Conservation (phyloP, 148 eudicot species). For the Fagopyrum esculentum region DNA sequence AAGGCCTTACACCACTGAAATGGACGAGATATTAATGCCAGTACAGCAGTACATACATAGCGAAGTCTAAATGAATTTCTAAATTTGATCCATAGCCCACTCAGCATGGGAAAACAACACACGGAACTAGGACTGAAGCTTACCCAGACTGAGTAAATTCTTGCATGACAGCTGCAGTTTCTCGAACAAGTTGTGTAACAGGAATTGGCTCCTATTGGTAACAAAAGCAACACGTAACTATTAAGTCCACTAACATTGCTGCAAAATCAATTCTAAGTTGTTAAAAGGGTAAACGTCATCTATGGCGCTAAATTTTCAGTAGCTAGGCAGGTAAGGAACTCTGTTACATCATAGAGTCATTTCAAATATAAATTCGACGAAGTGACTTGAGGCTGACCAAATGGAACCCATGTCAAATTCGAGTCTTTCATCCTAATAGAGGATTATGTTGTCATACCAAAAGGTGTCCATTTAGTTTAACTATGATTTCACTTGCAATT, state of each 20-base stretch:
- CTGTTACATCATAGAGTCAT: too few relatives aligned
- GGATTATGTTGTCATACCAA: background rate
- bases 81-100: background rate
- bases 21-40: background rate
- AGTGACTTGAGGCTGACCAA: too few relatives aligned
- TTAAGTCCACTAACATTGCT: background rate
- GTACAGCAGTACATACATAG: background rate
- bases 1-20: constrained; percentile 91
- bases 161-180: background rate
- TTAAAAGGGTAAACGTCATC: background rate
- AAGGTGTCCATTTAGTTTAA: background rate
- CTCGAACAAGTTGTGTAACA: background rate
- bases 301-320: background rate
- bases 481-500: background rate
- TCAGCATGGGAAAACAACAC: background rate
- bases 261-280: background rate
- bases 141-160: constrained; percentile 1
- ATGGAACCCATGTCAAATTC: background rate
- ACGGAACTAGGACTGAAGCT: background rate
- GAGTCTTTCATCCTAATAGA: background rate
- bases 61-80: background rate
- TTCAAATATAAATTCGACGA: too few relatives aligned
- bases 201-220: background rate
- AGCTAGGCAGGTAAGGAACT: too few relatives aligned
- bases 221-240: background rate